These are phyloP conservation scores for Nannochloris sp. DNA, from an alignment of 139 green algal species.

Conservation along the genomic window DNA sequence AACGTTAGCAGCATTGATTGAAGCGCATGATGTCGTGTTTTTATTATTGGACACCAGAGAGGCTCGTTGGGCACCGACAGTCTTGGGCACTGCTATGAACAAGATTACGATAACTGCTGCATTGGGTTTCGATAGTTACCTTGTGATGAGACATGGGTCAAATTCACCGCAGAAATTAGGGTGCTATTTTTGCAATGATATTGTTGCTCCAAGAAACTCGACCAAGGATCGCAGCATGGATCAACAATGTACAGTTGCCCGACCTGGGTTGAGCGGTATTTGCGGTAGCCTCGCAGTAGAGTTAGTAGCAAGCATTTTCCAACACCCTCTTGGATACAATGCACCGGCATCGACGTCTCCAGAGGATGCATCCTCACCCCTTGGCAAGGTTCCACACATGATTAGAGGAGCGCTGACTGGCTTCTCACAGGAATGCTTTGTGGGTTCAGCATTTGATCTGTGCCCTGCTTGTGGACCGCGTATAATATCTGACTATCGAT, in stretches of 20 bases:
- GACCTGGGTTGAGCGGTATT: slow-evolving; percentile 81
- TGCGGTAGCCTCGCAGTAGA: slow-evolving; percentile 84
- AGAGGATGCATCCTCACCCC: slow-evolving; percentile 15
- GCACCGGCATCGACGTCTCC: slow-evolving; percentile 29
- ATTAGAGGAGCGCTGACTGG: slow-evolving; percentile 29
- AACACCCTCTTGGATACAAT: slow-evolving; percentile 49
- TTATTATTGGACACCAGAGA: slow-evolving; percentile 95
- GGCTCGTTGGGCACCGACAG: slow-evolving; percentile 81
- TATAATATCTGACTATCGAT: slow-evolving; percentile 58
- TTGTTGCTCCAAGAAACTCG: slow-evolving; percentile 85
- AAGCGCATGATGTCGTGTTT: slow-evolving; percentile 77
- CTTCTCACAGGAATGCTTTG: slow-evolving; percentile 42
- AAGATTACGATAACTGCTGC: slow-evolving; percentile 84
- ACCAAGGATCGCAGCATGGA: slow-evolving; percentile 80
- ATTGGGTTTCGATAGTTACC: slow-evolving; percentile 85
- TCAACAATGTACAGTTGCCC: slow-evolving; percentile 93
- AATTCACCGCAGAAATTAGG: slow-evolving; percentile 48
- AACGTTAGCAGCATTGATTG: slow-evolving; percentile 53
- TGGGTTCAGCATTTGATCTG: slow-evolving; percentile 65
- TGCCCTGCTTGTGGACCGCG: slow-evolving; percentile 82
- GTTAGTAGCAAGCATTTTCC: slow-evolving; percentile 66
- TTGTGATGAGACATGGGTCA: slow-evolving; percentile 69
- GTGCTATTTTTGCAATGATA: slow-evolving; percentile 99
- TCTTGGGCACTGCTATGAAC: slow-evolving; percentile 54
- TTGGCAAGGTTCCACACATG: slow-evolving; percentile 63